Conservation (phyloP, 805 yeast genomes). For the Schizosaccharomyces japonicus region DNA sequence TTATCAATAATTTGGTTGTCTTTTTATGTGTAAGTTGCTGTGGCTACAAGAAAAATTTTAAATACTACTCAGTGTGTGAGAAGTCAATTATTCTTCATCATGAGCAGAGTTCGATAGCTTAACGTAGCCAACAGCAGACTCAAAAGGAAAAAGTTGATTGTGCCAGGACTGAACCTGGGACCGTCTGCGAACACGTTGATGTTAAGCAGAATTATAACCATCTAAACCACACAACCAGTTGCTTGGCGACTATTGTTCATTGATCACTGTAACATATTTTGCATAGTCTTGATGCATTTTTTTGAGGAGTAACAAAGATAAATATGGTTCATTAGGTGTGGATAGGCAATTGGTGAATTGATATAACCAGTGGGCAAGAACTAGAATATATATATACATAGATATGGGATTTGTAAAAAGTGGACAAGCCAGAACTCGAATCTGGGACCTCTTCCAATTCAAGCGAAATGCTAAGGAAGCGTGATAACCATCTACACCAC, state of each 20-base stretch:
- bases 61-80: too few species aligned
- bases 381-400: too few species aligned
- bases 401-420: background rate
- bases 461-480: background rate
- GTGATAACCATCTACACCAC: background rate
- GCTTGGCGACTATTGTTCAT: background rate
- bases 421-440: too few species aligned
- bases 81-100: too few species aligned
- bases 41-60: too few species aligned
- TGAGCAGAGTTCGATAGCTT: too few species aligned
- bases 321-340: background rate
- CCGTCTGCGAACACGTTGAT: conserved; percentile 1
- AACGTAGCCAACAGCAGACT: too few species aligned
- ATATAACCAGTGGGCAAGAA: background rate
- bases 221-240: background rate
- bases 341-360: background rate
- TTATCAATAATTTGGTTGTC: too few species aligned
- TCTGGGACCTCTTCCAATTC: background rate
- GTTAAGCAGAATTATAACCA: background rate
- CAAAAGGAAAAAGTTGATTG: background rate
- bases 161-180: conserved; percentile 4
- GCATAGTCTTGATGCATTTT: background rate
- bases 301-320: background rate
- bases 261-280: too few species aligned
- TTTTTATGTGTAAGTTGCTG: too few species aligned